phyloP scores from a whole-genome alignment of 495 filamentous ascomycete species.

The Neurospora sp. region DNA sequence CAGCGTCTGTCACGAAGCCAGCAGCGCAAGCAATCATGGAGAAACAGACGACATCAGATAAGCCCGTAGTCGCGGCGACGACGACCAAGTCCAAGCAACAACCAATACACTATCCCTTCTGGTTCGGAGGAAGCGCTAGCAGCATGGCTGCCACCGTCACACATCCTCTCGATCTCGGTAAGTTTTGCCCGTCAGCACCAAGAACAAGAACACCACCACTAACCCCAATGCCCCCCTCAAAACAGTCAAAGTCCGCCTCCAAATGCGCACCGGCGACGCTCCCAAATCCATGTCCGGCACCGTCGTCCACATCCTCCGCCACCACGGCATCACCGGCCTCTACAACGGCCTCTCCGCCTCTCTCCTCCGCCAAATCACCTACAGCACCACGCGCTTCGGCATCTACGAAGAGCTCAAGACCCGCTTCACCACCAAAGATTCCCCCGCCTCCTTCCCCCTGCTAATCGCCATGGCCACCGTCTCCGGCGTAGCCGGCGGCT shows the following conservation, averaged over 20 bases:
- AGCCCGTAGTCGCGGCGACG: slow-evolving; percentile 3
- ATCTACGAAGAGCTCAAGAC: slow-evolving; percentile 89
- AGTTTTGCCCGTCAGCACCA: slow-evolving; percentile 14
- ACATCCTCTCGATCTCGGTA: slow-evolving; percentile 79
- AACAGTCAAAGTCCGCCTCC: slow-evolving; percentile 58
- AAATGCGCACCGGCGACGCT: slow-evolving; percentile 60
- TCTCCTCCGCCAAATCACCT: slow-evolving; percentile 82
- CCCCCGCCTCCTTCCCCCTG: slow-evolving; percentile 51
- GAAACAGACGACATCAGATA: background rate
- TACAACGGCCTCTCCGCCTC: slow-evolving; percentile 88
- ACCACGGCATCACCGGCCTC: slow-evolving; percentile 57
- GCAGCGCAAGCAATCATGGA: slow-evolving; percentile 1
- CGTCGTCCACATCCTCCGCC: slow-evolving; percentile 61
- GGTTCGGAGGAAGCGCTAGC: slow-evolving; percentile 89
- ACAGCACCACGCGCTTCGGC: slow-evolving; percentile 87
- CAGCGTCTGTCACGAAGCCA: background rate
- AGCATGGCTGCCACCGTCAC: slow-evolving; percentile 84
- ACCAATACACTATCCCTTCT: slow-evolving; percentile 65
- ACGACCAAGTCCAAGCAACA: slow-evolving; percentile 30
- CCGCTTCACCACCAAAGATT: slow-evolving; percentile 33
- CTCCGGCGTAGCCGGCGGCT: slow-evolving; percentile 81
- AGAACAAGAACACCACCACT: no score
- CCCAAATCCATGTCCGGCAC: slow-evolving; percentile 72
- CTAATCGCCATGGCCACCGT: slow-evolving; percentile 71
- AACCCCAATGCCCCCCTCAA: background rate